Percentiles rank a stretch among this genome's conserved stretches.
These are phyloP conservation scores for Stephania japonica DNA, from an alignment of 164 flowering plant genomes.

Conservation along the genomic window DNA sequence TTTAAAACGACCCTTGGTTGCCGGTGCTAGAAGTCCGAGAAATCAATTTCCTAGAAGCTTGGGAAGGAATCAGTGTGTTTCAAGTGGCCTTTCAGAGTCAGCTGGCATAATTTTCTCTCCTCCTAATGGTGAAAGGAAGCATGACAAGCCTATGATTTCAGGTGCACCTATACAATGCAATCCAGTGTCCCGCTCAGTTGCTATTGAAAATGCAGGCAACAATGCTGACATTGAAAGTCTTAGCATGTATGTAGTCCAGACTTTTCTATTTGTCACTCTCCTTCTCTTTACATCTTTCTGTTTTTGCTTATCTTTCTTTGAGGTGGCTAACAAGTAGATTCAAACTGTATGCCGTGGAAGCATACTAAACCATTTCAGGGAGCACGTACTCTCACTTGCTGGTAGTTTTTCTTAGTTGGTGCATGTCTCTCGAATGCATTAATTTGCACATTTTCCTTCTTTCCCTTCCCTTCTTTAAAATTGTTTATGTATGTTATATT, in stretches of 20 bases:
- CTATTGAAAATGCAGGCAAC: conserved; percentile 29
- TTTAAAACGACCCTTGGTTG: conserved; percentile 23
- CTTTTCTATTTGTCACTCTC: conserved; percentile 2
- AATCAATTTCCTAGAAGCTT: conserved; percentile 19
- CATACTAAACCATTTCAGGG: background rate
- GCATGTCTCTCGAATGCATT: background rate
- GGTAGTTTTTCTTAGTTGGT: background rate
- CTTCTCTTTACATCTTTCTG: background rate
- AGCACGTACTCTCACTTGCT: background rate
- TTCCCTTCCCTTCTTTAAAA: background rate
- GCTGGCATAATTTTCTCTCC: conserved; percentile 39
- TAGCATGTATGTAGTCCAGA: conserved; percentile 45
- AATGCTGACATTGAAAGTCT: conserved; percentile 31
- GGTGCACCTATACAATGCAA: conserved; percentile 22
- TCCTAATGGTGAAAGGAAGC: conserved; percentile 26
- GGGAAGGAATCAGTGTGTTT: conserved; percentile 22
- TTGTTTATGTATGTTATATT: background rate
- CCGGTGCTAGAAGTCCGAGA: conserved; percentile 34
- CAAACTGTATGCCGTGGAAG: background rate
- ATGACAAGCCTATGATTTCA: conserved; percentile 22
- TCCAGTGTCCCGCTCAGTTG: conserved; percentile 28
- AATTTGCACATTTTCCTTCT: background rate
- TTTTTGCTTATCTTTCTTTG: background rate
- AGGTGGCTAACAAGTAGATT: background rate
- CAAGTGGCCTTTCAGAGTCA: conserved; percentile 22